Conservation (phyloP, 2,329 filamentous ascomycete species). For the Xylaria digitata region DNA sequence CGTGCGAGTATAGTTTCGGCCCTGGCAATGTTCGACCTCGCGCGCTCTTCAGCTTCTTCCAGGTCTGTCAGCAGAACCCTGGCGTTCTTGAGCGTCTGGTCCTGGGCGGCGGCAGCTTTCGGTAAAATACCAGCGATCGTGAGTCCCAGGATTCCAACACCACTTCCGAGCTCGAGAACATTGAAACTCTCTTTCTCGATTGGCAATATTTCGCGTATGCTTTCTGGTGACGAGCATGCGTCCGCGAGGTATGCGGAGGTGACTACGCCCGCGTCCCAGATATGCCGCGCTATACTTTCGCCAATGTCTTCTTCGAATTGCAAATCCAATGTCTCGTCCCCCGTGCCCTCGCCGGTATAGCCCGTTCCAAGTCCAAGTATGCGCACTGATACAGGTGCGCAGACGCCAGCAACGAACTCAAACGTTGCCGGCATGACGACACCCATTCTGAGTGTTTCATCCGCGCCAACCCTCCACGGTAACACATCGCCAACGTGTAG, state of each 20-base stretch:
- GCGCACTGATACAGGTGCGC: conserved; percentile 42
- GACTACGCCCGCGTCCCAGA: conserved; percentile 68
- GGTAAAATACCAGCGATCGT: conserved; percentile 56
- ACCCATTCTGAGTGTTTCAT: conserved; percentile 27
- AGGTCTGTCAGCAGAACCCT: conserved; percentile 66
- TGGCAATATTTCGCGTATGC: conserved; percentile 34
- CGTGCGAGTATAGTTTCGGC: conserved; percentile 25
- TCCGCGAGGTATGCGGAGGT: conserved; percentile 54
- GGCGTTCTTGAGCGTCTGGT: conserved; percentile 25
- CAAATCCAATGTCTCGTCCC: conserved; percentile 49
- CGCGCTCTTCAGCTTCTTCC: conserved; percentile 63
- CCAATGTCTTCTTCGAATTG: conserved; percentile 67
- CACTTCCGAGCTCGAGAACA: conserved; percentile 67
- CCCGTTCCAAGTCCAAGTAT: conserved; percentile 34
- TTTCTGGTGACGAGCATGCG: conserved; percentile 31
- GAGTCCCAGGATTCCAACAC: conserved; percentile 66
- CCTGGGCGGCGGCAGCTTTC: conserved; percentile 39
- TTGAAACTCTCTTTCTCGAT: conserved; percentile 51
- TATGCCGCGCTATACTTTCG: conserved; percentile 69
- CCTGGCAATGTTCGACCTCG: conserved; percentile 59
- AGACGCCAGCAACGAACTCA: conserved; percentile 40
- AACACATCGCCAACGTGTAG: conserved; percentile 38
- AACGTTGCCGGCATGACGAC: conserved; percentile 46
- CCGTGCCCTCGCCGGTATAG: not conserved
- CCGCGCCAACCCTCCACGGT: conserved; percentile 27